phyloP scores from a whole-genome alignment of 164 flowering plant genomes.

The Cinnamomum micranthum region DNA sequence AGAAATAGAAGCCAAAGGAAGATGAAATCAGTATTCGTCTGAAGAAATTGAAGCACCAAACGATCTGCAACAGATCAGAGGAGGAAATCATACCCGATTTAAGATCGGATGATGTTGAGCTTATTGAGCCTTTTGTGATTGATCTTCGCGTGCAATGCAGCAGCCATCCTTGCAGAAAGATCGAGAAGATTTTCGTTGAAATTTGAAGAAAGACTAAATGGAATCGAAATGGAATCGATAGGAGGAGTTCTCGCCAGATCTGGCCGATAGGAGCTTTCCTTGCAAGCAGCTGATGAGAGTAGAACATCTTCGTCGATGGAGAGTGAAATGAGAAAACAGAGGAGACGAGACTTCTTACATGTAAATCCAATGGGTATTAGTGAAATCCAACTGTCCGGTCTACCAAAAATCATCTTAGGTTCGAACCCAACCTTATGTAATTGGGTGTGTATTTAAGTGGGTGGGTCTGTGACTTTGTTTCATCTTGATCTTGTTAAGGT shows the following conservation, averaged over 20 bases:
- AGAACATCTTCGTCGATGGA: slow-evolving; percentile 51
- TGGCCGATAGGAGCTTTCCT: slow-evolving; percentile 92
- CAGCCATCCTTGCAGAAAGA: slow-evolving; percentile 69
- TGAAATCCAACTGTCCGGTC: too few relatives aligned
- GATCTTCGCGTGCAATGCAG: slow-evolving; percentile 72
- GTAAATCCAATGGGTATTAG: too few relatives aligned
- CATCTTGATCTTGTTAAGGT: too few relatives aligned
- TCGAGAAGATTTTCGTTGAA: background rate
- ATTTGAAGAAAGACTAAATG: background rate
- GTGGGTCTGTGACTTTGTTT: too few relatives aligned
- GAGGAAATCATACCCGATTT: slow-evolving; percentile 52
- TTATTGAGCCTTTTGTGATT: slow-evolving; percentile 29
- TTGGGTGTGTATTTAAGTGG: too few relatives aligned
- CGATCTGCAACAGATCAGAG: background rate
- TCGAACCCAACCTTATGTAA: too few relatives aligned
- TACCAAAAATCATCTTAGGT: too few relatives aligned
- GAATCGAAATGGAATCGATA: background rate
- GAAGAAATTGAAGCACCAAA: background rate
- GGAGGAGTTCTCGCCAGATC: slow-evolving; percentile 54
- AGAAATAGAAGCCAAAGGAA: background rate
- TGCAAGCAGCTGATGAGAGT: slow-evolving; percentile 90
- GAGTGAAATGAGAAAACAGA: background rate
- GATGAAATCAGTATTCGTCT: background rate
- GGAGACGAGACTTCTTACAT: too few relatives aligned
- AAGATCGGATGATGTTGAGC: slow-evolving; percentile 62